Evolutionary conservation across 495 filamentous ascomycete genomes (phyloP).

Genomic region (Penicillium paxilli): DNA sequence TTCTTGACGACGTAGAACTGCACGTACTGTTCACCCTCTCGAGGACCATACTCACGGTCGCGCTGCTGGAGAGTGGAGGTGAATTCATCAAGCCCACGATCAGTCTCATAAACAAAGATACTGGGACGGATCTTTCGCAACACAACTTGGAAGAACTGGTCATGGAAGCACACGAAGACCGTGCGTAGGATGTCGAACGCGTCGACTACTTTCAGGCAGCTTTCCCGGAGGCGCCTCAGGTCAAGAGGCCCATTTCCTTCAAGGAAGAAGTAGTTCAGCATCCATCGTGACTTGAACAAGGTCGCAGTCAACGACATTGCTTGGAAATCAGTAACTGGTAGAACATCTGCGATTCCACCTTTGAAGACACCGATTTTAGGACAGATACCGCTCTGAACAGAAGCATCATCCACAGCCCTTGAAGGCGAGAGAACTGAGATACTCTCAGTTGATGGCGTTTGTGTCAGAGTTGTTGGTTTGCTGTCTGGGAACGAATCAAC

Average conservation of each 20-base stretch:
- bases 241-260: slow-evolving; percentile 51
- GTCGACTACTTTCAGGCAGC: slow-evolving; percentile 44
- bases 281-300: slow-evolving; percentile 50
- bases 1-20: slow-evolving; percentile 60
- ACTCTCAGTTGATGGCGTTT: slow-evolving; percentile 35
- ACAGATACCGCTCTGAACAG: slow-evolving; percentile 47
- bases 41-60: slow-evolving; percentile 51
- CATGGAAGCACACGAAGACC: slow-evolving; percentile 61
- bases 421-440: slow-evolving; percentile 45
- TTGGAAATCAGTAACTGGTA: slow-evolving; percentile 65
- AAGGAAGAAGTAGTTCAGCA: slow-evolving; percentile 60
- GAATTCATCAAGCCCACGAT: slow-evolving; percentile 51
- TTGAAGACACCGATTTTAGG: slow-evolving; percentile 57
- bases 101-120: slow-evolving; percentile 55
- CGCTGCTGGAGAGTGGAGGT: slow-evolving; percentile 45
- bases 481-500: slow-evolving; percentile 16
- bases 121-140: slow-evolving; percentile 53
- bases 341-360: slow-evolving; percentile 56
- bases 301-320: slow-evolving; percentile 62
- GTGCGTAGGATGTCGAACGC: slow-evolving; percentile 69
- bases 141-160: slow-evolving; percentile 61
- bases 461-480: slow-evolving; percentile 13
- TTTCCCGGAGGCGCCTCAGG: slow-evolving; percentile 44
- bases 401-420: slow-evolving; percentile 38
- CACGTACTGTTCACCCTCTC: slow-evolving; percentile 63